These are phyloP conservation scores for Annona cherimola DNA, from an alignment of 164 flowering plant species.

Conservation along the genomic window DNA sequence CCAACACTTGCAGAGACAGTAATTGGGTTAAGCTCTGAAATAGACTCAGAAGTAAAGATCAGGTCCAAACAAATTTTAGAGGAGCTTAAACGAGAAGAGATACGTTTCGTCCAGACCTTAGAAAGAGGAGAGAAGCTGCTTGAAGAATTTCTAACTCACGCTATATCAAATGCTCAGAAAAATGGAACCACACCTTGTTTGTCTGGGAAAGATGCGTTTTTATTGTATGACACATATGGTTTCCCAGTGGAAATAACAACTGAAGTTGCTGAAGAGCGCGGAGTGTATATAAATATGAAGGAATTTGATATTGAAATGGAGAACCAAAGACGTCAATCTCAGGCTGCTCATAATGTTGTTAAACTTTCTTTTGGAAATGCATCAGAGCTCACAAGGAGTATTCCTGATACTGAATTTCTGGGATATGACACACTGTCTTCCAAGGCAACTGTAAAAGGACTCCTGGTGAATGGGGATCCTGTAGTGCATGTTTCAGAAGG, in stretches of 20 bases:
- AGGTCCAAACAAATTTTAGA: conserved; percentile 60
- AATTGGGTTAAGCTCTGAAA: conserved; percentile 58
- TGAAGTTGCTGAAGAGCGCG: conserved; percentile 82
- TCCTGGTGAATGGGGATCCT: conserved; percentile 70
- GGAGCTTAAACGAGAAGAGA: conserved; percentile 82
- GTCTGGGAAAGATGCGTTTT: conserved; percentile 86
- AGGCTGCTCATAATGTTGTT: conserved; percentile 82
- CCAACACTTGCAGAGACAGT: conserved; percentile 74
- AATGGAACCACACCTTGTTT: conserved; percentile 47
- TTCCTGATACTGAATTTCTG: conserved; percentile 74
- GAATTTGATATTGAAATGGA: conserved; percentile 83
- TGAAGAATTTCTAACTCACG: conserved; percentile 63
- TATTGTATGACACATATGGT: conserved; percentile 87
- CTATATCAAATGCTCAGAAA: conserved; percentile 34
- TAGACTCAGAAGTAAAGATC: conserved; percentile 62
- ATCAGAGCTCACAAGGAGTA: conserved; percentile 37
- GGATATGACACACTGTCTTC: conserved; percentile 78
- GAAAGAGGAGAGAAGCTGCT: conserved; percentile 95
- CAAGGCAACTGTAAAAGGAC: conserved; percentile 61
- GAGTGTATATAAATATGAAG: conserved; percentile 65
- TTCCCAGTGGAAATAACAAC: conserved; percentile 87
- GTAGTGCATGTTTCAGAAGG: conserved; percentile 65
- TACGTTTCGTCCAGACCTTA: conserved; percentile 76
- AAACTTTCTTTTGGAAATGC: conserved; percentile 64
- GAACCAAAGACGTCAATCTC: conserved; percentile 80